A percentile compares a stretch with the other conserved stretches of the same genome.
Evolutionary conservation across 371 early-diverging fungal species (phyloP).

Genomic region (Fennellomyces sp.): DNA sequence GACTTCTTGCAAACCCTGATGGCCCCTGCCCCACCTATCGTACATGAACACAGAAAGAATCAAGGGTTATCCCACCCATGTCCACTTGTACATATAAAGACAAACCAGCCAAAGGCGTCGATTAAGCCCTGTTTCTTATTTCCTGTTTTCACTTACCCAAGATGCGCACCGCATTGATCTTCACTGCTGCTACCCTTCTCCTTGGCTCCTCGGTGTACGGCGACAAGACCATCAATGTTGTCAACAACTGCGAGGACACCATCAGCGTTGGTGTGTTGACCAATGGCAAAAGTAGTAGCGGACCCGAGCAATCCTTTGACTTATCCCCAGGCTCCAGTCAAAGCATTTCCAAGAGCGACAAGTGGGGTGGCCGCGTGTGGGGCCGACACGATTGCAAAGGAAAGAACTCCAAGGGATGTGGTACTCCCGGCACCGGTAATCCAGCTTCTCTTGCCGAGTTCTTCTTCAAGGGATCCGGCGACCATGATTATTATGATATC

Average conservation of each 20-base stretch:
- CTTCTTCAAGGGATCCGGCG: slow-evolving; percentile 40
- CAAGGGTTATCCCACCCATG: too few species aligned
- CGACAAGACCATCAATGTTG: slow-evolving; percentile 22
- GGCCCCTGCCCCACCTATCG: too few species aligned
- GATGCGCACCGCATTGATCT: neutral
- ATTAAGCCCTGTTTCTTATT: too few species aligned
- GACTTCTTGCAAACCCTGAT: too few species aligned
- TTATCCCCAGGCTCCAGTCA: slow-evolving; percentile 33
- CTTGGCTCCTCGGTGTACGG: slow-evolving; percentile 12
- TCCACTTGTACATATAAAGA: too few species aligned
- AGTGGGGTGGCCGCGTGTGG: slow-evolving; percentile 54
- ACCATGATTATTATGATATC: slow-evolving; percentile 50
- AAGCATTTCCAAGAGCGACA: slow-evolving; percentile 28
- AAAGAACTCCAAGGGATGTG: slow-evolving; percentile 18
- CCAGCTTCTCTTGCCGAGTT: slow-evolving; percentile 57
- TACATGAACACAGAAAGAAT: too few species aligned
- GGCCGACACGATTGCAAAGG: slow-evolving; percentile 41
- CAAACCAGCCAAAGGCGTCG: too few species aligned
- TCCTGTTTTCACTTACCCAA: neutral
- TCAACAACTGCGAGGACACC: slow-evolving; percentile 35
- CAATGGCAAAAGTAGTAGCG: slow-evolving; percentile 25
- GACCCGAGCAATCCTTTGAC: slow-evolving; percentile 33
- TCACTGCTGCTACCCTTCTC: neutral
- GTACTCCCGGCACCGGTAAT: slow-evolving; percentile 40
- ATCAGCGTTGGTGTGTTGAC: slow-evolving; percentile 41